These are phyloP conservation scores for Turnera subulata DNA, from an alignment of 345 rosid genomes.

Conservation along the genomic window DNA sequence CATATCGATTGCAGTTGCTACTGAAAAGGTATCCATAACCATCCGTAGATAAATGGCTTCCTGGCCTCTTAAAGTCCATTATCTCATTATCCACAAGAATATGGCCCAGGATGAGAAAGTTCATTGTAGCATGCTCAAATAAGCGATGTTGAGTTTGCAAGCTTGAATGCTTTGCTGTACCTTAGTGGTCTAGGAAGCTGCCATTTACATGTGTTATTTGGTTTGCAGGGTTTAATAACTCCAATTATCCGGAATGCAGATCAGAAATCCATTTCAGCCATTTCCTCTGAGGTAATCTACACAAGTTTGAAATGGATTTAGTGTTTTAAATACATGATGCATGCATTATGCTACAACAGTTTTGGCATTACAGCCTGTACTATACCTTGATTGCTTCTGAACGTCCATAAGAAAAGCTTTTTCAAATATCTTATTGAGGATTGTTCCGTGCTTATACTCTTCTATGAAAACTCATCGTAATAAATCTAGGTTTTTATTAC, in stretches of 20 bases:
- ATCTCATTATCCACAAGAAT: background rate
- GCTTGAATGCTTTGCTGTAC: background rate
- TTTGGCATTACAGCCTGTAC: background rate
- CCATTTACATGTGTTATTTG: conserved; percentile 24
- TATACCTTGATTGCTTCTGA: background rate
- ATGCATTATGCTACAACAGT: background rate
- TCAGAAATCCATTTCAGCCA: conserved; percentile 84
- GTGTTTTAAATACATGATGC: too few relatives aligned
- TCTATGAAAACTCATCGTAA: too few relatives aligned
- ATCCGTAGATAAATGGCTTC: background rate
- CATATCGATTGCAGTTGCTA: conserved; percentile 94
- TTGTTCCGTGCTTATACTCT: too few relatives aligned
- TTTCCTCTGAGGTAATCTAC: conserved; percentile 68
- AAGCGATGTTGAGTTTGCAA: too few relatives aligned
- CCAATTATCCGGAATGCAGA: conserved; percentile 89
- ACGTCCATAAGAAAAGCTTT: background rate
- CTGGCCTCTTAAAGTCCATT: background rate
- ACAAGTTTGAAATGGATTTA: background rate
- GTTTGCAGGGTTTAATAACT: conserved; percentile 87
- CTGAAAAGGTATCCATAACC: conserved; percentile 71
- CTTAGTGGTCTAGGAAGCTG: background rate
- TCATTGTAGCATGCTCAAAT: too few relatives aligned
- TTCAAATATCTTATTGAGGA: too few relatives aligned
- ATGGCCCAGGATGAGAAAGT: too few relatives aligned
- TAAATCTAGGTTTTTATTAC: too few relatives aligned